Evolutionary conservation across 73 alveolate species (phyloP), one percentile per base, ranked within the genome.

Genomic region (Paraurostyla sp.): DNA sequence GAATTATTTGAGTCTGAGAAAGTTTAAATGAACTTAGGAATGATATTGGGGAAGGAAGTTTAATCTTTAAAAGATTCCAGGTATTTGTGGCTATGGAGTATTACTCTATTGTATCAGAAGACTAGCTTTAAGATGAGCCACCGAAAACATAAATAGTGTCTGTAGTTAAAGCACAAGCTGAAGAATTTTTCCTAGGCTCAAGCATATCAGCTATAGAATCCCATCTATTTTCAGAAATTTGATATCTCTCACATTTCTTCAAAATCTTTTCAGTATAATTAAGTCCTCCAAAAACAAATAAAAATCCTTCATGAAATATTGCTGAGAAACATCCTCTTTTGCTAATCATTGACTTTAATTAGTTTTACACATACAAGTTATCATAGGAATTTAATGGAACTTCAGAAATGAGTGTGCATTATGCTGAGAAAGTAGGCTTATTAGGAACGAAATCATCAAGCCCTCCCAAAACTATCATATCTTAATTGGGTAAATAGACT

Each of bases 91-190:
- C 78, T 6, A 91, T 56, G 0, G 88, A 71, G 63, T 83, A 91
- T 76, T 91, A 83, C 56, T 91, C 96, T 27, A 91, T 54, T 2
- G 93, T 46, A 62, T 91, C 96, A 22, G 65, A 25, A 73, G 71
- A 73, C 36, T 73, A 35, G 15, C 46, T 29, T 38, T 49, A 43
- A 2, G 69, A n/a, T 11, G 96, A 43, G 27, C 96, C 96, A 18
- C 96, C 96, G 45, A 91, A 91, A 16, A 91, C 92, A 58, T 91
- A 91, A 16, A 91, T 42, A 0, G 96, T 91, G 56, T 91, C 96
- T 2, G 96, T 43, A 43, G 93, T 91, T 29, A 91, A 48, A 0
- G 88, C 51, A 32, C 92, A 84, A 22, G 93, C 87, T 23, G 87
- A 48, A 9, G 91, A 18, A 59, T 91, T 91, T 76, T 91, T 91